Base-by-base conservation (phyloP, 768 basidiomycete species). In the Roridomyces roridus region DNA sequence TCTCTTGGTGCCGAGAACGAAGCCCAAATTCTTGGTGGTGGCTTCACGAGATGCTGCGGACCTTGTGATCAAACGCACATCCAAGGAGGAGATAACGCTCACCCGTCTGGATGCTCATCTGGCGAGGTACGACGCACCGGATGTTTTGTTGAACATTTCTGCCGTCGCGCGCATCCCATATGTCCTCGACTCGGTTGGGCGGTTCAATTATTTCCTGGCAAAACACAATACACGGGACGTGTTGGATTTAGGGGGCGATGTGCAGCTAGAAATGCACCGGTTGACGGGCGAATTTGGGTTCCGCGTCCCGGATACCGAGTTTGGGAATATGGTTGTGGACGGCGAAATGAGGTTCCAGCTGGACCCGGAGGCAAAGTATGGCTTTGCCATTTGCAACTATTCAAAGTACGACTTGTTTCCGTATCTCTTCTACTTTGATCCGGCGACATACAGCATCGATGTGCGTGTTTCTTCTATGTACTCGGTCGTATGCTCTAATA, bases 381-480 rank as follows among this genome's bases (percentile, higher is more conserved):
- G 60, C 55, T 57, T 61, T 11, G 60, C 55, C 18, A 57, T 61
- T 24, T 52, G 41, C 50, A 61, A 61, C 41, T 45, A 49, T 39
- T 61, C 60, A 23, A 11, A 39, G 35, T 31, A 40, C 40, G 60
- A 51, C n/a, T 41, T 61, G 28, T 61, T 61, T 29, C 45, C 60
- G 41, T 61, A 61, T 23, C 46, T 61, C 7, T 57, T 61, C 24
- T 61, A 61, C 36, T 61, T 62, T 37, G 60, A 62, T 39, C 60
- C 60, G 4, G 46, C 51, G 37, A 39, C 55, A 10, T 62, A 57
- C 34, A 62, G 56, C 42, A 58, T 62, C 15, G 55, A 53, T 29
- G 60, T 62, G 25, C 29, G 59, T 57, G 12, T 35, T 6, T 37
- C n/a, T 1, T n/a, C n/a, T 17, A 26, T 25, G 20, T 14, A 12